A percentile compares a stretch with the other conserved stretches of the same genome.
These are phyloP conservation scores for Coix lacrymajobi DNA, from an alignment of 176 grass and related monocot species.

Conservation along the genomic window DNA sequence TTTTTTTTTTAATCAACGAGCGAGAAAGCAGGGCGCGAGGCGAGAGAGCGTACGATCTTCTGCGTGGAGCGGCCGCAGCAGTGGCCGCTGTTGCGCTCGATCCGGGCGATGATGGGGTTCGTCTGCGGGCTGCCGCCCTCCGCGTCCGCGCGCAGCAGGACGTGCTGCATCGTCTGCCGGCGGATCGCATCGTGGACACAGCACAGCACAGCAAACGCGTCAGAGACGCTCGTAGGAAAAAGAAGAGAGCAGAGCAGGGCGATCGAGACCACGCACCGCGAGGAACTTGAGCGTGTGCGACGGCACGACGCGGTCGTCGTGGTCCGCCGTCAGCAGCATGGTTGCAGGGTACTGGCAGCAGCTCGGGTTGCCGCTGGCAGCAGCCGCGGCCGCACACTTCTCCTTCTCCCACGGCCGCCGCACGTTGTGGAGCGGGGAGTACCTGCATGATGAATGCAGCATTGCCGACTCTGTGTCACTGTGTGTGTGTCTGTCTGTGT, in stretches of 20 bases:
- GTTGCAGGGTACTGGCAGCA: conserved; percentile 63
- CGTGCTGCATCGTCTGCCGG: conserved; percentile 66
- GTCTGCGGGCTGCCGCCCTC: conserved; percentile 53
- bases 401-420: conserved; percentile 64
- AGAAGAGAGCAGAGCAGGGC: background rate
- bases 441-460: conserved; percentile 20
- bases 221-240: background rate
- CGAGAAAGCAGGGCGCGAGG: too few species aligned
- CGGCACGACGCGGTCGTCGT: conserved; percentile 90
- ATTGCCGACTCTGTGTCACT: too few species aligned
- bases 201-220: background rate
- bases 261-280: conserved; percentile 38
- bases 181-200: background rate
- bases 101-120: conserved; percentile 80
- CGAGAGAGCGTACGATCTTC: conserved; percentile 52
- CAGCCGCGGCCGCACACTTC: background rate
- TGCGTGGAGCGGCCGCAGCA: conserved; percentile 83
- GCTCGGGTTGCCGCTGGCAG: background rate
- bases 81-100: conserved; percentile 85
- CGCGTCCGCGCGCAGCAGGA: conserved; percentile 48
- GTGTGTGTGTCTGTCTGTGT: too few species aligned
- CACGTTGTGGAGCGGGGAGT: conserved; percentile 89
- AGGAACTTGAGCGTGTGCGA: conserved; percentile 88
- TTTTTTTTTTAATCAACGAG: too few species aligned
- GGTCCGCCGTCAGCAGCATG: conserved; percentile 86